Percentiles rank a stretch among this genome's conserved stretches.
These are phyloP conservation scores for Xanthoceras sorbifolium DNA, from an alignment of 345 rosid genomes.

Conservation along the genomic window DNA sequence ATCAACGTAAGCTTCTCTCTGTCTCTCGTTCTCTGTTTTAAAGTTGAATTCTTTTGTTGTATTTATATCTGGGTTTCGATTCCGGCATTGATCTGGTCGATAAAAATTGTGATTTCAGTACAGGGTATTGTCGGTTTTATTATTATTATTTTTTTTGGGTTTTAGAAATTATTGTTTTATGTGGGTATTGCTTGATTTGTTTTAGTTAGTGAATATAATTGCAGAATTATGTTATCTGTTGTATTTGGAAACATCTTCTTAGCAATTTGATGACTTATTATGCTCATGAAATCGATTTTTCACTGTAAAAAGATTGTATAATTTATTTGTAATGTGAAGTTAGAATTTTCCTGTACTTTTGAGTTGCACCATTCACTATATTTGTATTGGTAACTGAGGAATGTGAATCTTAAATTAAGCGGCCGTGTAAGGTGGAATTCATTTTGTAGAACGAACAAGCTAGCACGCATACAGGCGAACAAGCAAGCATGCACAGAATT, in stretches of 20 bases:
- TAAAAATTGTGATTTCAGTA: not conserved
- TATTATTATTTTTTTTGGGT: not conserved
- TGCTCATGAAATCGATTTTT: not conserved
- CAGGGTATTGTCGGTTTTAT: not conserved
- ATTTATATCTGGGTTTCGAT: not conserved
- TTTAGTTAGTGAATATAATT: not conserved
- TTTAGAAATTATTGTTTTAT: not conserved
- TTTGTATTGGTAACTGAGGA: not conserved
- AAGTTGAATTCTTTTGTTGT: not conserved
- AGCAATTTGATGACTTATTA: not conserved
- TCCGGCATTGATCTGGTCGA: constrained; percentile 9
- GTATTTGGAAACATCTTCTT: not conserved
- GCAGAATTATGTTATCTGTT: not conserved
- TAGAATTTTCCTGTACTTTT: not conserved
- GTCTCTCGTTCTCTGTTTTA: not conserved
- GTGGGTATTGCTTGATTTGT: constrained; percentile 2
- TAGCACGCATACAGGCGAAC: no score
- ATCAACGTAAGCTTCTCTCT: constrained; percentile 47
- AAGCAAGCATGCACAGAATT: no score
- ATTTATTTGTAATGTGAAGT: not conserved
- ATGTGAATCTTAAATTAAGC: not conserved
- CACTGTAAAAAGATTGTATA: not conserved
- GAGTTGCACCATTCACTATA: not conserved
- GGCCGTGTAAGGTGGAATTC: not conserved
- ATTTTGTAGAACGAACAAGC: not conserved